Evolutionary conservation across 1,284 basidiomycete species (phyloP), one percentile per base, ranked within the genome.

Genomic region (Ustanciosporium gigantosporum): DNA sequence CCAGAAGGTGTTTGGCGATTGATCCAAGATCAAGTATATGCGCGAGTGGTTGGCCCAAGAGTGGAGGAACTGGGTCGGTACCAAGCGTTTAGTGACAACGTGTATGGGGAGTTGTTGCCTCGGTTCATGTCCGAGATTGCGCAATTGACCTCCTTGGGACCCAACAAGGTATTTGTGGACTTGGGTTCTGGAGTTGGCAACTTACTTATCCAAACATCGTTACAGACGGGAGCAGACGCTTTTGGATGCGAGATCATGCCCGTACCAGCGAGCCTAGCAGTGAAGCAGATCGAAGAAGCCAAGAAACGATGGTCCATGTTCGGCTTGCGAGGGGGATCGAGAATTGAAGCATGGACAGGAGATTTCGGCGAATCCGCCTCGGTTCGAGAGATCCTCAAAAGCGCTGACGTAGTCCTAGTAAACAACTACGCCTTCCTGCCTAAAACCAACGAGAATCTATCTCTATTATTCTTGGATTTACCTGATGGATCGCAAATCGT

Each of bases 121-220:
- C 70, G 72, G 15, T 80, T 81, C 51, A 71, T 80, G 48, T 75
- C 76, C 19, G 75, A 80, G 51, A 74, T 80, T 29, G 72, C 78
- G 2, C 65, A 76, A 17, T 64, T 78, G 31, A 77, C 78, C 7
- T 24, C 39, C 5, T 62, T 81, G 0, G 72, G 74, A 2, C 75
- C 79, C 0, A 48, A 50, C 21, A 76, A 73, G 20, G 73, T 77
- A 11, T 79, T 81, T 52, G 73, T 84, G 20, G 83, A 84, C 65
- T 78, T 84, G 13, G 83, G 83, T 0, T 81, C 79, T 2, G 83
- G 83, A 1, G 83, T 84, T 0, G 82, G 82, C 22, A 84, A 84
- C 56, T 81, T 82, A 31, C 77, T 83, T 3, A 73, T 84, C 1
- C 83, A 84, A 60, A 80, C 81, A 1, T 80, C 82, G 1, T 66